Conservation (phyloP, 2,329 filamentous ascomycete genomes). For the Metarhizium guizhouense region DNA sequence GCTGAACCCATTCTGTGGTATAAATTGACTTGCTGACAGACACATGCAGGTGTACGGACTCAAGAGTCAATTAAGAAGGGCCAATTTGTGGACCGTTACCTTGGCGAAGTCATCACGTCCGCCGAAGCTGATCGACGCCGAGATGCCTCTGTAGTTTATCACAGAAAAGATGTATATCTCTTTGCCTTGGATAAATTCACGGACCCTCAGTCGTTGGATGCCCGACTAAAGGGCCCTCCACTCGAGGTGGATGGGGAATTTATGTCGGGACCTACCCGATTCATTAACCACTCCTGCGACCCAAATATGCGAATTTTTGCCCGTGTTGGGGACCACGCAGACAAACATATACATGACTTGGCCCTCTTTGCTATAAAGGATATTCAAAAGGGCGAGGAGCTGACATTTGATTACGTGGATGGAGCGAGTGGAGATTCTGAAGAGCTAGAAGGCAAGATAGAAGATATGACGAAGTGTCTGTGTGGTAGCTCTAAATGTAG, state of each 20-base stretch:
- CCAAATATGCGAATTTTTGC: constrained; percentile 75
- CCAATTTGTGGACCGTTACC: constrained; percentile 72
- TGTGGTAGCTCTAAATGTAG: constrained; percentile 61
- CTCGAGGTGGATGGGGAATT: constrained; percentile 64
- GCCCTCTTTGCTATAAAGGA: constrained; percentile 65
- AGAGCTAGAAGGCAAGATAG: constrained; percentile 27
- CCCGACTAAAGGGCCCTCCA: constrained; percentile 44
- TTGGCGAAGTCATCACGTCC: constrained; percentile 61
- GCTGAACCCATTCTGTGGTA: constrained; percentile 11
- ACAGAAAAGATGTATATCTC: constrained; percentile 68
- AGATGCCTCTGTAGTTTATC: constrained; percentile 39
- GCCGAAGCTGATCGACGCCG: constrained; percentile 58
- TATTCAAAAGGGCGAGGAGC: constrained; percentile 56
- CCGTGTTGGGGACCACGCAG: constrained; percentile 66
- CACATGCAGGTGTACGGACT: constrained; percentile 48
- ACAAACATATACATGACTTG: constrained; percentile 66
- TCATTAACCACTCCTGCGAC: constrained; percentile 76
- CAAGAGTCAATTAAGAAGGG: constrained; percentile 56
- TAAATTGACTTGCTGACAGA: background rate
- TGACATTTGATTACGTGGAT: constrained; percentile 75
- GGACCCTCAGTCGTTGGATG: constrained; percentile 44
- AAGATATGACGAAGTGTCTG: constrained; percentile 48
- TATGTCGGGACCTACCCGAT: constrained; percentile 68
- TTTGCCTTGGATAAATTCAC: constrained; percentile 77
- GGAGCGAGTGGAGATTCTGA: constrained; percentile 45